These are phyloP conservation scores for Mycena epipterygia DNA, from an alignment of 768 basidiomycete genomes.

Conservation along the genomic window DNA sequence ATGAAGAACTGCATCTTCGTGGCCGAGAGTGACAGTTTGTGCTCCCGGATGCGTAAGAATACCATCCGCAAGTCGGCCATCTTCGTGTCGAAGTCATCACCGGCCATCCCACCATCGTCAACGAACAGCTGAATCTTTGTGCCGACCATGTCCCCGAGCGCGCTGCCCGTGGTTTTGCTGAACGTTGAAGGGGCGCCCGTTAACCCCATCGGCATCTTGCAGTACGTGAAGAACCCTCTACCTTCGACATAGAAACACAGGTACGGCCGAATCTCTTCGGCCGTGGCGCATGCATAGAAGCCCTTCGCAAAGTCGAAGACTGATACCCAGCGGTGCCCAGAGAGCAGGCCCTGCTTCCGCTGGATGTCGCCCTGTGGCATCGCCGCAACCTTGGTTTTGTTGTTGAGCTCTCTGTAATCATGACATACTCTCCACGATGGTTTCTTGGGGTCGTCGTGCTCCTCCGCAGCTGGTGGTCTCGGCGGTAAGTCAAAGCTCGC, in stretches of 20 bases:
- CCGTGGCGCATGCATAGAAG: neutral
- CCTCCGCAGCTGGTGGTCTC: neutral
- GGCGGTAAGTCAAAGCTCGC: conserved; percentile 27
- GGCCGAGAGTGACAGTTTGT: conserved; percentile 51
- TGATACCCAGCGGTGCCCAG: neutral
- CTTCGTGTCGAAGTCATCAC: neutral
- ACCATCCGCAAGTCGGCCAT: neutral
- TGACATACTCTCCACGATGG: neutral
- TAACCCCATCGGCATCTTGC: conserved; percentile 5
- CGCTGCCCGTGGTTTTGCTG: neutral
- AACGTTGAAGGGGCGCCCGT: neutral
- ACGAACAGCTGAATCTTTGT: neutral
- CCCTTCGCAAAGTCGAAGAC: conserved; percentile 1
- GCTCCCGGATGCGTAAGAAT: conserved; percentile 38
- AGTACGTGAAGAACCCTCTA: neutral
- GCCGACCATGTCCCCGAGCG: neutral
- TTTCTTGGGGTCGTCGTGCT: neutral
- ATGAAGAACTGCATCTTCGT: conserved; percentile 51
- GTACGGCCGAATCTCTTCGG: neutral
- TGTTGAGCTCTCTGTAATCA: neutral
- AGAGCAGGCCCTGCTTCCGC: neutral
- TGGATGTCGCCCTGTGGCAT: neutral
- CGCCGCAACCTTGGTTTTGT: neutral
- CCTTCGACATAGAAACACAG: neutral
- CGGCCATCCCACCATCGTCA: neutral